Percentiles rank a stretch among this genome's conserved stretches.
These are phyloP conservation scores for Pseudonitzschia pungens DNA, from an alignment of 108 stramenopile genomes.

Conservation along the genomic window DNA sequence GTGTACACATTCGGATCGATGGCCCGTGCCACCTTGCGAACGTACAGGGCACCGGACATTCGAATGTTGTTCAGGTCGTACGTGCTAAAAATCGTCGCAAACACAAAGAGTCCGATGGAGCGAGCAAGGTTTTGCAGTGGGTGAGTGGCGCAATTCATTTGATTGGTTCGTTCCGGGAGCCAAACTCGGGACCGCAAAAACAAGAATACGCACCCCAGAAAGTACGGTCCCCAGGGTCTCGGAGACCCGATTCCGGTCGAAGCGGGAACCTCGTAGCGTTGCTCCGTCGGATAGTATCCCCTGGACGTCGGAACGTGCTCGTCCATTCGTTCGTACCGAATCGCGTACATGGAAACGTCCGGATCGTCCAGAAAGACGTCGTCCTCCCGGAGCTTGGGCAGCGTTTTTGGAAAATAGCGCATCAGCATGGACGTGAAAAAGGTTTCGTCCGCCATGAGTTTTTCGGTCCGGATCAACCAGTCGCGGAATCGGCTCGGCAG, in stretches of 20 bases:
- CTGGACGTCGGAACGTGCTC: conserved; percentile 75
- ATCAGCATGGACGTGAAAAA: conserved; percentile 83
- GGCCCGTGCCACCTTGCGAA: conserved; percentile 74
- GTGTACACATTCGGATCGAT: conserved; percentile 74
- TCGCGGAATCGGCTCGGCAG: conserved; percentile 59
- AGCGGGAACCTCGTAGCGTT: conserved; percentile 60
- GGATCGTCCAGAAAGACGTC: conserved; percentile 16
- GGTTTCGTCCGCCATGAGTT: conserved; percentile 89
- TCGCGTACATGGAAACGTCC: conserved; percentile 48
- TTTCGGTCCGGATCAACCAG: conserved; percentile 49
- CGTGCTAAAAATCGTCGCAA: conserved; percentile 9
- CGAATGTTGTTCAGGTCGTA: conserved; percentile 79
- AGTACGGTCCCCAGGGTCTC: conserved; percentile 88
- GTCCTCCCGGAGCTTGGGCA: conserved; percentile 50
- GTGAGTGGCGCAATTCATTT: too few species aligned
- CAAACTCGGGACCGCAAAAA: not conserved
- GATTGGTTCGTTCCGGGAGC: not conserved
- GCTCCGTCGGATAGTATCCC: conserved; percentile 46
- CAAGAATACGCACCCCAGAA: conserved; percentile 48
- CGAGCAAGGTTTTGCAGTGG: too few species aligned
- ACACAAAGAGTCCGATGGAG: not conserved
- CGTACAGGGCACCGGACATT: conserved; percentile 76
- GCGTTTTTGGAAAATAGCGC: conserved; percentile 56
- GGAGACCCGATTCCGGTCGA: conserved; percentile 50
- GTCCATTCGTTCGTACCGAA: conserved; percentile 91